phyloP scores from a whole-genome alignment of 176 grass and related monocot genomes.

The Aegilops sharonensis region DNA sequence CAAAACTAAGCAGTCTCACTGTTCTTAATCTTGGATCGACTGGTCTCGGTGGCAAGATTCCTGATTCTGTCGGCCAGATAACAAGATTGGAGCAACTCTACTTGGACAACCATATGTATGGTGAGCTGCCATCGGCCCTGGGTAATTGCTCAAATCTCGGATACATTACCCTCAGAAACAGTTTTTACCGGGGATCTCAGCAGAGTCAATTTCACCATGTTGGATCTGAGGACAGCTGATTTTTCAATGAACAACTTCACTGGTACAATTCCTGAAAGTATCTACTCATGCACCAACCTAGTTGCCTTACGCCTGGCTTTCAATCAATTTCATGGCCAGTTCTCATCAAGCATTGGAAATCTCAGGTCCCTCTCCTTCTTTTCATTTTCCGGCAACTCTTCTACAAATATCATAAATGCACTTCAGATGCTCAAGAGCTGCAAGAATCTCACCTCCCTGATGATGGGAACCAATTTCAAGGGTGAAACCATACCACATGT shows the following conservation, averaged over 20 bases:
- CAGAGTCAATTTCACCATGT: constrained; percentile 50
- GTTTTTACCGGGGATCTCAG: constrained; percentile 48
- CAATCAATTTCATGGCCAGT: constrained; percentile 48
- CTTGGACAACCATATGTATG: constrained; percentile 54
- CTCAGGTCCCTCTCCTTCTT: constrained; percentile 50
- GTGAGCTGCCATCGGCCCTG: constrained; percentile 40
- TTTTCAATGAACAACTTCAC: constrained; percentile 53
- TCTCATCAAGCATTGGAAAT: constrained; percentile 51
- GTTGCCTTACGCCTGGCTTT: constrained; percentile 48
- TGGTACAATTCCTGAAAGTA: constrained; percentile 58
- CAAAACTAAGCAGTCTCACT: constrained; percentile 34
- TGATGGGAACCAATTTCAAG: constrained; percentile 59
- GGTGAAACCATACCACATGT: constrained; percentile 43
- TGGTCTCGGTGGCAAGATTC: constrained; percentile 35
- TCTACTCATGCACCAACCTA: constrained; percentile 58
- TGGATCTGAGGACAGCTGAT: constrained; percentile 56
- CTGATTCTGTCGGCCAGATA: constrained; percentile 49
- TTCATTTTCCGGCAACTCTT: constrained; percentile 47
- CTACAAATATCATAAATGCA: constrained; percentile 51
- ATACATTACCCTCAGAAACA: constrained; percentile 51
- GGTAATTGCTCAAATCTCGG: constrained; percentile 50
- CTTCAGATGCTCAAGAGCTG: constrained; percentile 48
- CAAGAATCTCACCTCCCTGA: constrained; percentile 48
- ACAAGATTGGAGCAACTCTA: constrained; percentile 39
- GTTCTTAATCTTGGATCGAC: constrained; percentile 48